These are phyloP conservation scores for Cladophialophora exuberans DNA, from an alignment of 2,329 filamentous ascomycete genomes.

Conservation along the genomic window DNA sequence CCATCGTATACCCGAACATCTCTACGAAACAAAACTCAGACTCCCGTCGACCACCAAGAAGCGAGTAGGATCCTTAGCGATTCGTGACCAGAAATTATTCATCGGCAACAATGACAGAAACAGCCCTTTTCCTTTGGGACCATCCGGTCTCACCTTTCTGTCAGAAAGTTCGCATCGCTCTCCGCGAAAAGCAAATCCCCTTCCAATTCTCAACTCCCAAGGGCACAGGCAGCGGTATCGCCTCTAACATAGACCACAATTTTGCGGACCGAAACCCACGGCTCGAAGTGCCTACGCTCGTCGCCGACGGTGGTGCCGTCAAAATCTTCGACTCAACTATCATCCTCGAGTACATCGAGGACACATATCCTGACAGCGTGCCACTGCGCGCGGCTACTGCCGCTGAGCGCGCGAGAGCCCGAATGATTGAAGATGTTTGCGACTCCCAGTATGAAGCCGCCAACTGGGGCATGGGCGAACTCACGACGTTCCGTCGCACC, in stretches of 20 bases:
- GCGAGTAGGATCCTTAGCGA: neutral
- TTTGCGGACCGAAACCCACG: constrained; percentile 12
- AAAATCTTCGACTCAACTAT: constrained; percentile 28
- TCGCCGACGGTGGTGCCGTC: constrained; percentile 22
- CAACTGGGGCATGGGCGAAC: constrained; percentile 24
- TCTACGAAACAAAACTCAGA: no score
- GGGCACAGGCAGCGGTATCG: constrained; percentile 16
- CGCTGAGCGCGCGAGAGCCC: constrained; percentile 12
- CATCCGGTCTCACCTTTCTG: constrained; percentile 17
- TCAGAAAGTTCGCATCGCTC: constrained; percentile 25
- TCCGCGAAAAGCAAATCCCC: constrained; percentile 22
- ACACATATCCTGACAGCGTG: constrained; percentile 17
- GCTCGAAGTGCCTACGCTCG: constrained; percentile 20
- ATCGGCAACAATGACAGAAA: neutral
- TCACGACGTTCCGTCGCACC: constrained; percentile 12
- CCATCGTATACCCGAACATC: no score
- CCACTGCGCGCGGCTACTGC: constrained; percentile 12
- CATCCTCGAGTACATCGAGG: constrained; percentile 29
- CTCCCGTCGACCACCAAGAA: neutral
- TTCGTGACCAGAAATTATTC: neutral
- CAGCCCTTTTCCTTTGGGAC: constrained; percentile 19
- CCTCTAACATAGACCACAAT: neutral
- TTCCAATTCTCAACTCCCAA: constrained; percentile 16
- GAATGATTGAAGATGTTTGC: constrained; percentile 28
- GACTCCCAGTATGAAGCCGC: constrained; percentile 28